phyloP scores from a whole-genome alignment of 257 asterid genomes.

The Ballota nigra region DNA sequence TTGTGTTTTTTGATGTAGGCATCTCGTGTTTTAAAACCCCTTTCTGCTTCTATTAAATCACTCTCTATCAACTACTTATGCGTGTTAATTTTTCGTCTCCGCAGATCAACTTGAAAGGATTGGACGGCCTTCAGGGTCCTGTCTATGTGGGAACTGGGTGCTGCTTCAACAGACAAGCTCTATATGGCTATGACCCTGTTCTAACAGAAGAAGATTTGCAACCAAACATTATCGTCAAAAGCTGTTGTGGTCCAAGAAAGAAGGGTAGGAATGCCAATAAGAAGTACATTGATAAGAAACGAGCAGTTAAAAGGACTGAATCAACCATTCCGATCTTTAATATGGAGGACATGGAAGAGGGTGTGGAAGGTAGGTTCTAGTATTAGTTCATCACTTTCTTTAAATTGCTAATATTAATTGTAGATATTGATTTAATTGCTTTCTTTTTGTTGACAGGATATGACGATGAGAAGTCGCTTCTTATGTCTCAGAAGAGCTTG shows the following conservation, averaged over 20 bases:
- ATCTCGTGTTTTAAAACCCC: not conserved
- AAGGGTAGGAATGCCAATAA: slow-evolving; percentile 59
- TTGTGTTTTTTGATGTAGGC: slow-evolving; percentile 61
- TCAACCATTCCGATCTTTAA: slow-evolving; percentile 74
- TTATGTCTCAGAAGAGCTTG: slow-evolving; percentile 91
- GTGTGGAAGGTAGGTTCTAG: slow-evolving; percentile 66
- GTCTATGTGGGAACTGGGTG: slow-evolving; percentile 95
- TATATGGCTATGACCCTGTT: slow-evolving; percentile 87
- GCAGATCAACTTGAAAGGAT: slow-evolving; percentile 92
- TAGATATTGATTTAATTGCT: slow-evolving; percentile 8
- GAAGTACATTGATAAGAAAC: slow-evolving; percentile 68
- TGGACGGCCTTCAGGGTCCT: slow-evolving; percentile 94
- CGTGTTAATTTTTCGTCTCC: slow-evolving; percentile 10
- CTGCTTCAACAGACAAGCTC: slow-evolving; percentile 85
- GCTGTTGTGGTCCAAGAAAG: slow-evolving; percentile 78
- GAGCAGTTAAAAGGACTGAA: slow-evolving; percentile 76
- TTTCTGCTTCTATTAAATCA: not conserved
- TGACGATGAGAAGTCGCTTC: slow-evolving; percentile 60
- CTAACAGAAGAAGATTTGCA: slow-evolving; percentile 77
- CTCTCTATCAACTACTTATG: not conserved
- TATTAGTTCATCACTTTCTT: not conserved
- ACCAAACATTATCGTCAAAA: slow-evolving; percentile 69
- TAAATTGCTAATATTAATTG: not conserved
- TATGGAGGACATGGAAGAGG: slow-evolving; percentile 86
- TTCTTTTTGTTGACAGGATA: slow-evolving; percentile 54